phyloP scores from a whole-genome alignment of 164 flowering plant species.

The Piper longum region DNA sequence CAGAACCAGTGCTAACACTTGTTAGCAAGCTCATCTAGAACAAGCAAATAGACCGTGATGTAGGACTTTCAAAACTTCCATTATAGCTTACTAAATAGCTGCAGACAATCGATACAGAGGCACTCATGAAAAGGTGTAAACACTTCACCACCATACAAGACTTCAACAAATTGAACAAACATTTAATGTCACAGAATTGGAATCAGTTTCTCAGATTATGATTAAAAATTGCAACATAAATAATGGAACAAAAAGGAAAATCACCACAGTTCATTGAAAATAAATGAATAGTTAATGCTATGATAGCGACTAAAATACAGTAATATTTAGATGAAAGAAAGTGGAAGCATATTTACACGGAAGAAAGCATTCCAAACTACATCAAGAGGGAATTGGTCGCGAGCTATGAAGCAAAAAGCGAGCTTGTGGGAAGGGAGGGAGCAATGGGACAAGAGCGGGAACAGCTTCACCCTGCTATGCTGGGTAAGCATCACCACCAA shows the following conservation, averaged over 20 bases:
- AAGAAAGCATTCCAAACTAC: constrained; percentile 80
- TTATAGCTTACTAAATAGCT: too few species aligned
- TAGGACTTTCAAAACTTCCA: neutral
- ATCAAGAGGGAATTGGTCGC: constrained; percentile 76
- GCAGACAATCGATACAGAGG: too few species aligned
- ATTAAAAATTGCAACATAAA: too few species aligned
- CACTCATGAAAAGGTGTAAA: too few species aligned
- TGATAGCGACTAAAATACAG: too few species aligned
- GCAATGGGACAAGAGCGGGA: constrained; percentile 20
- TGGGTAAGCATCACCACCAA: constrained; percentile 40
- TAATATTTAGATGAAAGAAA: neutral
- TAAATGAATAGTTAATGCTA: too few species aligned
- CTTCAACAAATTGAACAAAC: too few species aligned
- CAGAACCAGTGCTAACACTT: constrained; percentile 7
- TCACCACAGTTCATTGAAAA: too few species aligned
- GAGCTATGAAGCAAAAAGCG: constrained; percentile 77
- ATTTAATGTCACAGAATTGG: too few species aligned
- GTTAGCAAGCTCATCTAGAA: neutral
- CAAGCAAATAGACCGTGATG: neutral
- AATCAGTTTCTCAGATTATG: too few species aligned
- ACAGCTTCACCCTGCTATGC: constrained; percentile 24
- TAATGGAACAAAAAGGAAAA: too few species aligned
- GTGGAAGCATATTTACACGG: constrained; percentile 27
- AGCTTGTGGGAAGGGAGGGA: constrained; percentile 42
- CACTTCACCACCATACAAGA: too few species aligned